A percentile compares a stretch with the other conserved stretches of the same genome.
These are phyloP conservation scores for Tulasnella calospora DNA, from an alignment of 768 basidiomycete species.

Conservation along the genomic window DNA sequence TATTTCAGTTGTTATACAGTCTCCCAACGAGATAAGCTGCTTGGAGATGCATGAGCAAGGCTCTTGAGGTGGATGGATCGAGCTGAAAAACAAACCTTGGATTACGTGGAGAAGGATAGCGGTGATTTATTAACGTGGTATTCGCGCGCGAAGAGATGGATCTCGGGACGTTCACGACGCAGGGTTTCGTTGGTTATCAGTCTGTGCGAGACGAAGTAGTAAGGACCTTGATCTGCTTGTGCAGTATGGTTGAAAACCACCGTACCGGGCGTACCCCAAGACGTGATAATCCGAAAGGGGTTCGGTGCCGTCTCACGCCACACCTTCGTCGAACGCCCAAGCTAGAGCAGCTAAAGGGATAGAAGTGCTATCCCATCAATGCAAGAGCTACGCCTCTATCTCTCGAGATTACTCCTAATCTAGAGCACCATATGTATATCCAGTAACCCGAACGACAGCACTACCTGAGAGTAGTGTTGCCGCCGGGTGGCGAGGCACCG, in stretches of 20 bases:
- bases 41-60: neutral
- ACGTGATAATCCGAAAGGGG: neutral
- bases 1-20: neutral
- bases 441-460: too few relatives aligned
- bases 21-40: neutral
- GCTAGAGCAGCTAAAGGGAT: too few relatives aligned
- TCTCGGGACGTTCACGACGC: too few relatives aligned
- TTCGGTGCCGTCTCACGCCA: neutral
- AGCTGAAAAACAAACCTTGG: neutral
- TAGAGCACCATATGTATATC: too few relatives aligned
- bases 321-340: neutral
- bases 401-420: too few relatives aligned
- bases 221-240: neutral
- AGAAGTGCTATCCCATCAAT: too few relatives aligned
- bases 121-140: neutral
- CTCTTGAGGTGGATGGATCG: neutral
- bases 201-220: neutral
- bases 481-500: too few relatives aligned
- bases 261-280: neutral
- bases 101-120: neutral
- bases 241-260: neutral
- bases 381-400: too few relatives aligned
- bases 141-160: too few relatives aligned
- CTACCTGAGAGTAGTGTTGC: too few relatives aligned
- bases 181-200: too few relatives aligned